Base-by-base conservation (phyloP, 1,139 yeast genomes). In the Ogataea hybrid region DNA sequence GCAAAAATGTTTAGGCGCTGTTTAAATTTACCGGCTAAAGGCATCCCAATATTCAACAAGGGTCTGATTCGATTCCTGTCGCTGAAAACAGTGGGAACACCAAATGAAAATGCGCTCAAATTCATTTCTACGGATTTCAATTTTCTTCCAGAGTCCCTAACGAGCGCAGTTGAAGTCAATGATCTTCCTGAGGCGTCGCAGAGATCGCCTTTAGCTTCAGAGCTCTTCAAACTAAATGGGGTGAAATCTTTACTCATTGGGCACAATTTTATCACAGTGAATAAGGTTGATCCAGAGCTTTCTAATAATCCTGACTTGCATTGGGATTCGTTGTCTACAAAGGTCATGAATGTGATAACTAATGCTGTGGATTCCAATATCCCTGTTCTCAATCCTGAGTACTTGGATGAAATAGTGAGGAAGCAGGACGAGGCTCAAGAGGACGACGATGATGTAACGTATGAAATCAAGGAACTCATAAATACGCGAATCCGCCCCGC, bases 201-300 rank as follows among this genome's bases (percentile, higher is more conserved):
- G 47, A 76, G 78, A 49, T 87, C 97, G 1, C 96, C 96, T 7
- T 69, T 92, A 36, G 97, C 96, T 0, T 72, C 81, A 41, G 77
- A 78, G 52, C 67, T 92, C 40, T 90, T 92, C 68, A 78, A 84
- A 32, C 65, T 94, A 18, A 88, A 88, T 32, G 98, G 98, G 2
- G 88, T 92, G 18, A 77, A 74, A 48, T 81, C 96, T 0, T 76
- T 92, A 29, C 84, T 92, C 95, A 80, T 92, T 60, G 98, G 98
- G 10, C 72, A 80, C 16, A 75, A 83, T 59, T 63, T 63, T 40
- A 47, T 63, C 25, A 59, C 66, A 1, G 63, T 63, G 11, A 62
- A 58, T 37, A 63, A 63, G 37, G 58, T 62, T 30, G 65, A 61
- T 12, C 44, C 47, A 1, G 44, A 48, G 2, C 38, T 62, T 11